Conservation (phyloP, 768 basidiomycete species). For the Rhodotorula kratochvilovae region DNA sequence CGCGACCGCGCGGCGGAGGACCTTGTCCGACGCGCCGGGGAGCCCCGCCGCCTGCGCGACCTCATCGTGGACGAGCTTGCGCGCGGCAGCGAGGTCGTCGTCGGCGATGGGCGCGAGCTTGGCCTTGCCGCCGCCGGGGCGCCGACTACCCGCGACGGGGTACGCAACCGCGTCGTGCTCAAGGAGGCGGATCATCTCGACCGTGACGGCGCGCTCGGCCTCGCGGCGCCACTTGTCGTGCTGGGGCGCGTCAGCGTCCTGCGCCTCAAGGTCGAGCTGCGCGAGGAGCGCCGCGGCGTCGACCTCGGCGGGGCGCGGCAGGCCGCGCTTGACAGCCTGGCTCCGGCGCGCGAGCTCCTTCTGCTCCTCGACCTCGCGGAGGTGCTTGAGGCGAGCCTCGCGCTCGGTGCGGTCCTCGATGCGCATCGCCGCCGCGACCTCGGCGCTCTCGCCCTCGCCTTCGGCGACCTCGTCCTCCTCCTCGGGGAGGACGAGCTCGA, state of each 20-base stretch:
- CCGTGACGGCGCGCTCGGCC: slow-evolving; percentile 64
- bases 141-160: slow-evolving; percentile 80
- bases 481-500: slow-evolving; percentile 86
- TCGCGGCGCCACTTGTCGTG: slow-evolving; percentile 50
- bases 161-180: slow-evolving; percentile 81
- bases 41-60: slow-evolving; percentile 76
- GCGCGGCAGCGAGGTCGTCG: slow-evolving; percentile 66
- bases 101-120: slow-evolving; percentile 71
- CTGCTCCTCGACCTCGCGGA: slow-evolving; percentile 69
- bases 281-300: slow-evolving; percentile 63
- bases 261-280: slow-evolving; percentile 53
- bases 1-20: slow-evolving; percentile 70
- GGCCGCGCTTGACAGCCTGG: slow-evolving; percentile 68
- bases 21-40: slow-evolving; percentile 71
- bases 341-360: slow-evolving; percentile 77
- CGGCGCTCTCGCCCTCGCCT: slow-evolving; percentile 32
- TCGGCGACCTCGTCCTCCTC: slow-evolving; percentile 60
- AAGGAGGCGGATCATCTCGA: slow-evolving; percentile 71
- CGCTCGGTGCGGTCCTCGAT: slow-evolving; percentile 91
- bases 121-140: slow-evolving; percentile 64
- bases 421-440: slow-evolving; percentile 48
- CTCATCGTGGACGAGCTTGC: slow-evolving; percentile 68
- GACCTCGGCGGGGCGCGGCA: slow-evolving; percentile 82
- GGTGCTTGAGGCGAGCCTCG: slow-evolving; percentile 65
- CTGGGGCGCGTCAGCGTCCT: slow-evolving; percentile 48